phyloP scores from a whole-genome alignment of 1,284 basidiomycete genomes.

The Marasmius oreades region DNA sequence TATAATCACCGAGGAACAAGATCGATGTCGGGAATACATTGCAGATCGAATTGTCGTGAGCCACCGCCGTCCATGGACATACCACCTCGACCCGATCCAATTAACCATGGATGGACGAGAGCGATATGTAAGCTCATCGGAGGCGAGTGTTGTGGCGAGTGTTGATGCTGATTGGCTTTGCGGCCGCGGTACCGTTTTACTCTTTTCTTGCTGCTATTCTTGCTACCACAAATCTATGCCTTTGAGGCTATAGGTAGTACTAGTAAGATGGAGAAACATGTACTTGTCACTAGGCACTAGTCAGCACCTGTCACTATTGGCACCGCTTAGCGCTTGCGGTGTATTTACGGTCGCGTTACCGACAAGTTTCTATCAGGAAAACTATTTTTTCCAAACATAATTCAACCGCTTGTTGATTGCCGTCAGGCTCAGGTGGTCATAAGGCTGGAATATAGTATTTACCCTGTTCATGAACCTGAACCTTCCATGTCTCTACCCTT shows the following conservation, averaged over 20 bases:
- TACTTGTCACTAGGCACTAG: too few species aligned
- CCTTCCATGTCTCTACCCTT: conserved; percentile 12
- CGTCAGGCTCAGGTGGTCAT: not conserved
- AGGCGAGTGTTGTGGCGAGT: not conserved
- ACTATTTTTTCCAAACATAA: not conserved
- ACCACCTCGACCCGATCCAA: not conserved
- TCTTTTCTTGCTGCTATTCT: too few species aligned
- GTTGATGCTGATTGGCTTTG: too few species aligned
- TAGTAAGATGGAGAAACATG: too few species aligned
- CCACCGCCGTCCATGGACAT: not conserved
- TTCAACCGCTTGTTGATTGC: not conserved
- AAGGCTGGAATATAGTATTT: not conserved
- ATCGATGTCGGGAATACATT: not conserved
- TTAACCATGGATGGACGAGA: not conserved
- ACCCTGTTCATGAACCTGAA: conserved; percentile 6
- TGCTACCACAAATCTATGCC: too few species aligned
- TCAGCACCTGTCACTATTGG: too few species aligned
- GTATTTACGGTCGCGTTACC: not conserved
- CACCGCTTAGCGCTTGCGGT: too few species aligned
- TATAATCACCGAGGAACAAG: not conserved
- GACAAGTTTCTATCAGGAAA: not conserved
- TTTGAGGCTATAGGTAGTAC: too few species aligned
- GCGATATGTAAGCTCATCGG: not conserved
- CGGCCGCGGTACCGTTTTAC: too few species aligned
- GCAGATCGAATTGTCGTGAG: not conserved